Evolutionary conservation across 495 filamentous ascomycete genomes (phyloP), one percentile per base, ranked within the genome.

Genomic region (Neurospora tetrasperma): DNA sequence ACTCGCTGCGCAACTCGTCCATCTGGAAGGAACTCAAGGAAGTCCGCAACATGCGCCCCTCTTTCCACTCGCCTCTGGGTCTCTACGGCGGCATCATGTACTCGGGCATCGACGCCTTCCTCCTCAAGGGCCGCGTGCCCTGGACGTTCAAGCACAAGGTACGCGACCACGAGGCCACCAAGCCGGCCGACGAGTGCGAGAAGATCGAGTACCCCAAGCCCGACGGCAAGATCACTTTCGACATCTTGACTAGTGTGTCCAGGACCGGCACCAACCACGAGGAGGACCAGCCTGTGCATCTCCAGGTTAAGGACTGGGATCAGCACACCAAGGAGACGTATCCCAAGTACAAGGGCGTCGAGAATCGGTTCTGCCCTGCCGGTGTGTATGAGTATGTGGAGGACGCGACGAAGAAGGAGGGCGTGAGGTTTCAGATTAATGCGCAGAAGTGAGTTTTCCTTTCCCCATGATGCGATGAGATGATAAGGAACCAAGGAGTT

Each of bases 361-460:
- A 99, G 87, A 97, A 96, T 77, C 87, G 96, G n/a, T 99, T 99
- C 85, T 99, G 96, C 78, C 96, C 96, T n/a, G 96, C 96, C 0
- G 96, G 94, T 6, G 96, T 99, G 76, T 99, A 99, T 78, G 96
- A 99, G 83, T 99, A 98, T 80, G 89, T 98, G 6, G 96, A 98
- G 82, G 96, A 99, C 78, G 86, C 90, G 42, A 90, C 82, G 41
- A 96, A 95, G 83, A 82, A 90, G 66, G 84, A 91, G 71, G 96
- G 96, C 0, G 93, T 98, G 71, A 85, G 93, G 74, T 99, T 99
- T 84, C 94, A 98, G 84, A 98, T 99, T 76, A 99, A 99, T 80
- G 86, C 94, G 38, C 96, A 98, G 79, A 98, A 98, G 93, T 96
- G 86, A 88, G 93, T 90, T 8, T 39, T 31, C 16, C 35, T 59